Evolutionary conservation across 768 basidiomycete genomes (phyloP).

Genomic region (Amylocystis lapponica): DNA sequence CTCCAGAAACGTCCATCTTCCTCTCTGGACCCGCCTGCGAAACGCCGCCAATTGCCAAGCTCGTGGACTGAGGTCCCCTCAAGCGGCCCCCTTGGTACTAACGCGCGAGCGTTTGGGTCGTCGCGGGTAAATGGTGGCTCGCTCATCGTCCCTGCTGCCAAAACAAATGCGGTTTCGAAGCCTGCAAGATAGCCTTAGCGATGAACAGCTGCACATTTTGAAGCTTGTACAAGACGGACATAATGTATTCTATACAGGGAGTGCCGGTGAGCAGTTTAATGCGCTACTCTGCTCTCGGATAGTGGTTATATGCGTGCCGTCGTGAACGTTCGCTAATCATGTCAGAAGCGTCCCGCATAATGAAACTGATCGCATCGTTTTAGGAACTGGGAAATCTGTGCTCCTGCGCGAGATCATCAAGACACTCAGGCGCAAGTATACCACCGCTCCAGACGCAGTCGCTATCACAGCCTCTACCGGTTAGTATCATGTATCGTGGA

Average conservation of each 20-base stretch:
- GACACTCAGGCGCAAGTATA: slow-evolving; percentile 50
- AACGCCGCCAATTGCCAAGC: slow-evolving; percentile 49
- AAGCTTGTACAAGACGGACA: slow-evolving; percentile 65
- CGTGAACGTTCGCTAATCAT: neutral
- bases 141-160: slow-evolving; percentile 22
- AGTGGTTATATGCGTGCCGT: neutral
- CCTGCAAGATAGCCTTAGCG: slow-evolving; percentile 66
- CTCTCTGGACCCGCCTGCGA: slow-evolving; percentile 25
- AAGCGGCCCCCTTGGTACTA: neutral
- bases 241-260: slow-evolving; percentile 94
- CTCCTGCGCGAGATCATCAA: slow-evolving; percentile 89
- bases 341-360: too few relatives aligned
- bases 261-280: slow-evolving; percentile 65
- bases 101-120: slow-evolving; percentile 3
- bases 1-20: slow-evolving; percentile 29
- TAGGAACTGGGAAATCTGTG: slow-evolving; percentile 96
- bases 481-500: slow-evolving; percentile 20
- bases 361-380: neutral
- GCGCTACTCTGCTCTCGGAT: neutral
- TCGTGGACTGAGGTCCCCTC: slow-evolving; percentile 35
- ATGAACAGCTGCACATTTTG: slow-evolving; percentile 83
- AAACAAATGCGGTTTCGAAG: slow-evolving; percentile 13
- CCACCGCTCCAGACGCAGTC: slow-evolving; percentile 59
- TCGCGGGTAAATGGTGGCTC: slow-evolving; percentile 6
- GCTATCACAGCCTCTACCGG: slow-evolving; percentile 96